These are phyloP conservation scores for Globisporangium acanthophoron DNA, from an alignment of 352 stramenopile genomes.

Conservation along the genomic window DNA sequence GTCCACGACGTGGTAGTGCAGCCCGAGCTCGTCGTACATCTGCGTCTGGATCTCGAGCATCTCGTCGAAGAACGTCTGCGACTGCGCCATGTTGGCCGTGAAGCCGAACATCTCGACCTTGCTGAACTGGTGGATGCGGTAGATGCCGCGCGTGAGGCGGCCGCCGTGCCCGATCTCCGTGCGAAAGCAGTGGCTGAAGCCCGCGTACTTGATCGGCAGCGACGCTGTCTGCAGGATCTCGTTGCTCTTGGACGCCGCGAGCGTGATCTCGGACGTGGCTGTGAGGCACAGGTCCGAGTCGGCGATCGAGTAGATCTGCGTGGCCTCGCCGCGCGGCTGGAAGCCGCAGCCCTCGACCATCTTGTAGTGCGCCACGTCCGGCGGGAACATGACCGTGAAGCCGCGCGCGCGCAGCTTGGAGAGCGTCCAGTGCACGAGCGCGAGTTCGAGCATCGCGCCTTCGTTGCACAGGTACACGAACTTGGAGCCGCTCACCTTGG, in stretches of 20 bases:
- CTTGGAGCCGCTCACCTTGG: constrained; percentile 72
- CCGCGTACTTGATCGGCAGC: constrained; percentile 72
- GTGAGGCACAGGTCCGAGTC: constrained; percentile 82
- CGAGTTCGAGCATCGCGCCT: constrained; percentile 84
- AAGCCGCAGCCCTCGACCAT: constrained; percentile 84
- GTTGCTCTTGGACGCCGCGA: constrained; percentile 73
- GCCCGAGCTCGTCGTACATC: constrained; percentile 70
- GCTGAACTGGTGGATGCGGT: constrained; percentile 88
- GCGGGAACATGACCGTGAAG: constrained; percentile 72
- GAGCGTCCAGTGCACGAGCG: constrained; percentile 77
- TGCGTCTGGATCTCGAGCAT: constrained; percentile 75
- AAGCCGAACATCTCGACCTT: constrained; percentile 91
- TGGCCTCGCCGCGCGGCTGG: constrained; percentile 79
- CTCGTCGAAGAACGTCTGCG: constrained; percentile 65
- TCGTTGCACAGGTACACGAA: constrained; percentile 87
- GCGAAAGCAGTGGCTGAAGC: constrained; percentile 86
- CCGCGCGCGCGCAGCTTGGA: constrained; percentile 57
- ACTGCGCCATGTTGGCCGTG: constrained; percentile 59
- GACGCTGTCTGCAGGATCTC: constrained; percentile 47
- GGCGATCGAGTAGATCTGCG: constrained; percentile 84
- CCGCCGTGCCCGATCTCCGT: constrained; percentile 82
- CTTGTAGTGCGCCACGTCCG: constrained; percentile 78
- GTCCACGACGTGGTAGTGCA: constrained; percentile 79
- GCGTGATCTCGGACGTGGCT: constrained; percentile 85
- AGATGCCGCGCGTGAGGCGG: constrained; percentile 69